Conservation (phyloP, 441 rosid species). For the Theobroma grandiflorum region DNA sequence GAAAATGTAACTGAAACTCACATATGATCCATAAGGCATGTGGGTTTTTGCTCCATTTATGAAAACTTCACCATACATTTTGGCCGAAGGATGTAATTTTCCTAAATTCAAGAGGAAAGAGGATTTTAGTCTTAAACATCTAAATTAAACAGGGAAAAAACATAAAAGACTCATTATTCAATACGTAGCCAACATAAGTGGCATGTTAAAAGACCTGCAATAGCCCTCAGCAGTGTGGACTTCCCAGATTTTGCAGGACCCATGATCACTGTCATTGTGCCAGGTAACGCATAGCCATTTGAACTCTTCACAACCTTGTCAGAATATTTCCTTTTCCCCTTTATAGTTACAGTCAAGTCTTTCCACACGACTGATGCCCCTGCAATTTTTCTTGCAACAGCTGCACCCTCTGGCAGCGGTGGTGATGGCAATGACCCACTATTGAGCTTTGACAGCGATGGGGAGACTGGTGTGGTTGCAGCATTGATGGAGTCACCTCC, state of each 20-base stretch:
- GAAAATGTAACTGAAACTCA: constrained; percentile 54
- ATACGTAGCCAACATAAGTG: constrained; percentile 10
- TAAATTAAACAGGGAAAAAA: not conserved
- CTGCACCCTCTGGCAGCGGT: constrained; percentile 61
- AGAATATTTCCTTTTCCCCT: constrained; percentile 89
- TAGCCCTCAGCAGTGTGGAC: constrained; percentile 88
- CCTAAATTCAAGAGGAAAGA: constrained; percentile 57
- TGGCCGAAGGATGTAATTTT: constrained; percentile 80
- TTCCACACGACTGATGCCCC: constrained; percentile 97
- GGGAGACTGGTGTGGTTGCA: constrained; percentile 79
- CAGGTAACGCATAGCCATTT: constrained; percentile 94
- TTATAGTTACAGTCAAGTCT: constrained; percentile 92
- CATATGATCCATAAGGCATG: constrained; percentile 93
- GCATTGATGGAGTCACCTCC: constrained; percentile 84
- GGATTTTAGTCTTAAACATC: constrained; percentile 27
- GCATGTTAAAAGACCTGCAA: constrained; percentile 70
- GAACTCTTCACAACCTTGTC: constrained; percentile 95
- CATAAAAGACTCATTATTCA: not conserved
- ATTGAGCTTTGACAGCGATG: constrained; percentile 85
- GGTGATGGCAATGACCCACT: constrained; percentile 94
- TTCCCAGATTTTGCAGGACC: constrained; percentile 99
- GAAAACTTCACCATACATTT: constrained; percentile 87
- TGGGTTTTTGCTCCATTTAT: constrained; percentile 75
- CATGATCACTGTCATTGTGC: constrained; percentile 98
- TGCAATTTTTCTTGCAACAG: constrained; percentile 73